A percentile compares a stretch with the other conserved stretches of the same genome.
These are phyloP conservation scores for Tolypocladium inflatum DNA, from an alignment of 2,329 filamentous ascomycete species.

Conservation along the genomic window DNA sequence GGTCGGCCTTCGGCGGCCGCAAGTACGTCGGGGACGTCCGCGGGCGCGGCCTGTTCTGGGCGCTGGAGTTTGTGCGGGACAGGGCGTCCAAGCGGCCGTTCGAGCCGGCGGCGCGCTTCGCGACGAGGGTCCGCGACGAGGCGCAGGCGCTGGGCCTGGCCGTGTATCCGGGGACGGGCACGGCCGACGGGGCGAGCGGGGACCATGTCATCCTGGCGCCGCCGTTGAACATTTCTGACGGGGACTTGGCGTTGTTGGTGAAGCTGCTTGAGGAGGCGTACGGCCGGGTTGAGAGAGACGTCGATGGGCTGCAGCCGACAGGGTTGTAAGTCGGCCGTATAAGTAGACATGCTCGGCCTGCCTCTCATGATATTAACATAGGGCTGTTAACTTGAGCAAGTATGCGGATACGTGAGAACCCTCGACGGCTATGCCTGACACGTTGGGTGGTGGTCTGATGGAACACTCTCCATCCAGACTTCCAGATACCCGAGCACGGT, in stretches of 20 bases:
- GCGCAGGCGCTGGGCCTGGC: constrained; percentile 25
- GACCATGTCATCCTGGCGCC: constrained; percentile 67
- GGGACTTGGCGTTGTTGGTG: constrained; percentile 10
- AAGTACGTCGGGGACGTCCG: constrained; percentile 50
- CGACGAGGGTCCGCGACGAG: constrained; percentile 14
- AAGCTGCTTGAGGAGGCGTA: constrained; percentile 6
- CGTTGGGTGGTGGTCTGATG: too few species aligned
- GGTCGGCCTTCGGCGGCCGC: constrained; percentile 29
- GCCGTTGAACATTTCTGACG: constrained; percentile 50
- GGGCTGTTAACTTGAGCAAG: too few species aligned
- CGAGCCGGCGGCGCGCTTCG: constrained; percentile 14
- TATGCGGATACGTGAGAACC: too few species aligned
- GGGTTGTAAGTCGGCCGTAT: too few species aligned
- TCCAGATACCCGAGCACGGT: too few species aligned
- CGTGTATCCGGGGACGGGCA: constrained; percentile 55
- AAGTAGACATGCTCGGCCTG: neutral
- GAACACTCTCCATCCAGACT: too few species aligned
- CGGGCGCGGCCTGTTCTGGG: constrained; percentile 45
- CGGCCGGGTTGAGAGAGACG: constrained; percentile 1
- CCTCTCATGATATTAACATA: too few species aligned
- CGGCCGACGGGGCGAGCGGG: constrained; percentile 48
- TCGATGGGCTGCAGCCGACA: neutral
- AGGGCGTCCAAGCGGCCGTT: constrained; percentile 25
- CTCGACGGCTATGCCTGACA: too few species aligned
- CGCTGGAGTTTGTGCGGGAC: constrained; percentile 33